Conservation (phyloP, 192 early-diverging fungal species). For the Coemansia reversa region DNA sequence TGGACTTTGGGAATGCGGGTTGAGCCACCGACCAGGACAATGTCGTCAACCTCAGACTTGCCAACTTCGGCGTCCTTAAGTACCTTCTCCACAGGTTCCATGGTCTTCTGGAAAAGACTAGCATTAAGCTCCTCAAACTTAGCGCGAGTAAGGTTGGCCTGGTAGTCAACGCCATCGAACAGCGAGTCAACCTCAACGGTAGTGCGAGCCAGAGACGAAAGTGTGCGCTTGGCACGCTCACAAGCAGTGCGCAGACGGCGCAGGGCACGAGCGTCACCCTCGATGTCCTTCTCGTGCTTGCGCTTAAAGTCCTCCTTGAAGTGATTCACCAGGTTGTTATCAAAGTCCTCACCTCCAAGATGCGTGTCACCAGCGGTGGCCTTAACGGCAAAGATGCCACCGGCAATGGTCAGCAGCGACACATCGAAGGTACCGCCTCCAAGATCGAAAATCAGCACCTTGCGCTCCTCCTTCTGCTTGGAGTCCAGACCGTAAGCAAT, state of each 20-base stretch:
- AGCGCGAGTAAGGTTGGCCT: constrained; percentile 74
- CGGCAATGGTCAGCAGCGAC: constrained; percentile 73
- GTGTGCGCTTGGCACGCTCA: constrained; percentile 75
- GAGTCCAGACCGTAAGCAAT: constrained; percentile 83
- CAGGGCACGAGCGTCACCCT: constrained; percentile 68
- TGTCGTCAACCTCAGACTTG: constrained; percentile 76
- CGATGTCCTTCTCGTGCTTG: constrained; percentile 73
- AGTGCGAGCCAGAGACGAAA: constrained; percentile 71
- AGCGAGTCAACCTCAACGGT: constrained; percentile 74
- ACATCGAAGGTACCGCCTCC: constrained; percentile 89
- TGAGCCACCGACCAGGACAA: constrained; percentile 86
- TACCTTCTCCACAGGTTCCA: constrained; percentile 71
- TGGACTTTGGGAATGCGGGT: constrained; percentile 94
- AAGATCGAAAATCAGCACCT: constrained; percentile 78
- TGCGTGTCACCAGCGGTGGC: constrained; percentile 81
- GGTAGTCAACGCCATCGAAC: constrained; percentile 73
- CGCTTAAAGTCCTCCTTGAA: constrained; percentile 62
- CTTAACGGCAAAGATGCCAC: constrained; percentile 79
- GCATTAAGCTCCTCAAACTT: constrained; percentile 78
- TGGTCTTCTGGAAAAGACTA: constrained; percentile 62
- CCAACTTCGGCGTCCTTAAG: constrained; percentile 72
- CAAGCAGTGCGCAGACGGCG: constrained; percentile 74
- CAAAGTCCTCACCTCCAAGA: constrained; percentile 83
- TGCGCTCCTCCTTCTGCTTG: constrained; percentile 71
- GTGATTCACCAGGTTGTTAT: constrained; percentile 61